These are phyloP conservation scores for Aspergillus quadrilineatus DNA, from an alignment of 2,329 filamentous ascomycete genomes.

Conservation along the genomic window DNA sequence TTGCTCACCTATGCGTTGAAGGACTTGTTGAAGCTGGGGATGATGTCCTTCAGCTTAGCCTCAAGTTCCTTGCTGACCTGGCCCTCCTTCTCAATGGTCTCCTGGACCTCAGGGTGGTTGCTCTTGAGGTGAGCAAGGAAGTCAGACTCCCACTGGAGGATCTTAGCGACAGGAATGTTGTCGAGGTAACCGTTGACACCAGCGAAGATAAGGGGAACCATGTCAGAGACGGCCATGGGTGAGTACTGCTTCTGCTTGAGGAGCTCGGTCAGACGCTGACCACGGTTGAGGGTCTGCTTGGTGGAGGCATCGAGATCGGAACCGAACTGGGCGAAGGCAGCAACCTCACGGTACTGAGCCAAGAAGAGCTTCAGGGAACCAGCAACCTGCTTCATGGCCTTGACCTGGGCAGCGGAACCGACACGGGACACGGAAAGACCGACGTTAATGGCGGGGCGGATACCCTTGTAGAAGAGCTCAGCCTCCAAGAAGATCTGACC, in stretches of 20 bases:
- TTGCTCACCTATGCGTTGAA: conserved; percentile 58
- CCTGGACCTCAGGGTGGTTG: conserved; percentile 81
- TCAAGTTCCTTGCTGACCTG: conserved; percentile 90
- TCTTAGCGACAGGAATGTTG: conserved; percentile 81
- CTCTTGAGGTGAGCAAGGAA: conserved; percentile 89
- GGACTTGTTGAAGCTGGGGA: conserved; percentile 85
- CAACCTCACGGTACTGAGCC: conserved; percentile 99
- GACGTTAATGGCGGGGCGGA: conserved; percentile 99
- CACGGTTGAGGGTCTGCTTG: conserved; percentile 97
- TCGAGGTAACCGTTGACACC: conserved; percentile 98
- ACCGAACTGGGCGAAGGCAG: conserved; percentile 99
- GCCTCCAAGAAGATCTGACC: conserved; percentile 99
- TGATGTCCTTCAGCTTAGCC: conserved; percentile 63
- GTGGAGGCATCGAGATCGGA: conserved; percentile 98
- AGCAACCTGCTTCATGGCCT: conserved; percentile 99
- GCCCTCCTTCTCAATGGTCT: conserved; percentile 92
- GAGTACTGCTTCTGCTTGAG: conserved; percentile 99
- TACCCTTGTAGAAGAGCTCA: conserved; percentile 99
- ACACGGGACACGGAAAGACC: conserved; percentile 99
- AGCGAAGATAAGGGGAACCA: conserved; percentile 98
- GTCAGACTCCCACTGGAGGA: conserved; percentile 90
- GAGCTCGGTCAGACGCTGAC: conserved; percentile 97
- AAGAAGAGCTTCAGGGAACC: conserved; percentile 99
- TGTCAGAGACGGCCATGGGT: conserved; percentile 98
- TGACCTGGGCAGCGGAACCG: conserved; percentile 98